Base-by-base conservation (phyloP, 306 rosid species). In the Malus orientalis region DNA sequence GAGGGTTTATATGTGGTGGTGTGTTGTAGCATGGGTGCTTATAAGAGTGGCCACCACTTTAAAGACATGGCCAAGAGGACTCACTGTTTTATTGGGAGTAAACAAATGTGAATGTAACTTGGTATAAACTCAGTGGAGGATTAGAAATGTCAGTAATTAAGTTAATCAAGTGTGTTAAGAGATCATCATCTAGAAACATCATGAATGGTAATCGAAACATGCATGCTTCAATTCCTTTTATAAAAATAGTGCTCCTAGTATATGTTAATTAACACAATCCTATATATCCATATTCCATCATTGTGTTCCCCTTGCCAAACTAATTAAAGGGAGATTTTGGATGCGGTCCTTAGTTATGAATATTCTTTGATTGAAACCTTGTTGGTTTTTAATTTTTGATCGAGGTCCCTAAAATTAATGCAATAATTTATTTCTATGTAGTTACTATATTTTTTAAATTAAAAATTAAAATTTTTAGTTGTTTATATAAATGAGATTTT, bases 41-140 rank as follows among this genome's bases (percentile, higher is more conserved):
- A 30, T 60, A 74, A 29, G 70, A 74, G 78, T 74, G 78, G 62
- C 61, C 70, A 74, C 78, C 78, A 74, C 60, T 63, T 23, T 55
- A 30, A 74, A 74, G 47, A 62, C 78, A 62, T 62, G 78, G 70
- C 78, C 33, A 74, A 74, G 70, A 74, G 70, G 44, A 11, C n/a
- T 62, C 78, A 29, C 70, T 74, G 33, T 63, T 47, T 73, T 14
- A 22, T 61, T 73, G 77, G 18, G 68, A 73, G 58, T 59, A 59
- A 73, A 22, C 76, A 22, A 25, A 9, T 60, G 59, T 42, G 58
- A 42, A 42, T 42, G 20, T 74, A 60, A 74, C 40, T 27, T 42
- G 59, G 58, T 44, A 29, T 61, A 13, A 4, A 13, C n/a, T 42
- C 25, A 61, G 45, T 74, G 77, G 77, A 74, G 69, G 40, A 44